Percentiles rank a stretch among this genome's conserved stretches.
These are phyloP conservation scores for Penicillium herquei DNA, from an alignment of 495 filamentous ascomycete genomes.

Conservation along the genomic window DNA sequence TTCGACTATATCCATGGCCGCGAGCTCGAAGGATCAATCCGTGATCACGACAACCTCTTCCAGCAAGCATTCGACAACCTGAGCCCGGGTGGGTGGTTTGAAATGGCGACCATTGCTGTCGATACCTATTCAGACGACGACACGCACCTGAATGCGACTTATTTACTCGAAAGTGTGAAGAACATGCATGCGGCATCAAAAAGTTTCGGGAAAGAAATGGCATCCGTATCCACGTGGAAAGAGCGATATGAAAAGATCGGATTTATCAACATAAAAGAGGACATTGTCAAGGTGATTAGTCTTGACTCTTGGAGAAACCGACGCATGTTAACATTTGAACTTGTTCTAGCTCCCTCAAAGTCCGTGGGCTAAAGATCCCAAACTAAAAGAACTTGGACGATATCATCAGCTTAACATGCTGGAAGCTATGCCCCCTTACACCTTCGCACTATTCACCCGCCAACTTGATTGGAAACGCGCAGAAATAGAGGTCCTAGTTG, in stretches of 20 bases:
- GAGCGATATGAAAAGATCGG: slow-evolving; percentile 50
- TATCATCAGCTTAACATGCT: slow-evolving; percentile 48
- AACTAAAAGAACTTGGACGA: slow-evolving; percentile 49
- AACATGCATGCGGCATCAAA: slow-evolving; percentile 27
- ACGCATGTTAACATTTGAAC: background rate
- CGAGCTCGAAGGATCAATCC: slow-evolving; percentile 55
- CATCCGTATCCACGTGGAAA: slow-evolving; percentile 38
- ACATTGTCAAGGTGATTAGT: slow-evolving; percentile 38
- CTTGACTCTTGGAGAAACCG: background rate
- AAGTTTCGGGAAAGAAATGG: slow-evolving; percentile 40
- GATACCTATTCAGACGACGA: slow-evolving; percentile 53
- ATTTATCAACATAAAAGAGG: slow-evolving; percentile 52
- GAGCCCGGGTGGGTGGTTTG: slow-evolving; percentile 58
- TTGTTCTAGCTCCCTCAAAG: slow-evolving; percentile 40
- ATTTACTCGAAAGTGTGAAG: slow-evolving; percentile 33
- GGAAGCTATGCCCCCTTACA: slow-evolving; percentile 48
- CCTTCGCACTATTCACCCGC: slow-evolving; percentile 53
- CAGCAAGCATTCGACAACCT: slow-evolving; percentile 46
- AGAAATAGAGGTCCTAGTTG: slow-evolving; percentile 54
- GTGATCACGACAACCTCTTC: slow-evolving; percentile 57
- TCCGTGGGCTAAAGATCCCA: slow-evolving; percentile 52
- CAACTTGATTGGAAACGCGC: slow-evolving; percentile 51
- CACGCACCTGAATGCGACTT: slow-evolving; percentile 39
- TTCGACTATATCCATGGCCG: slow-evolving; percentile 65
- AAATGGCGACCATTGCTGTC: slow-evolving; percentile 56